Conservation (phyloP, 495 filamentous ascomycete genomes). For the Neurospora intermedia region DNA sequence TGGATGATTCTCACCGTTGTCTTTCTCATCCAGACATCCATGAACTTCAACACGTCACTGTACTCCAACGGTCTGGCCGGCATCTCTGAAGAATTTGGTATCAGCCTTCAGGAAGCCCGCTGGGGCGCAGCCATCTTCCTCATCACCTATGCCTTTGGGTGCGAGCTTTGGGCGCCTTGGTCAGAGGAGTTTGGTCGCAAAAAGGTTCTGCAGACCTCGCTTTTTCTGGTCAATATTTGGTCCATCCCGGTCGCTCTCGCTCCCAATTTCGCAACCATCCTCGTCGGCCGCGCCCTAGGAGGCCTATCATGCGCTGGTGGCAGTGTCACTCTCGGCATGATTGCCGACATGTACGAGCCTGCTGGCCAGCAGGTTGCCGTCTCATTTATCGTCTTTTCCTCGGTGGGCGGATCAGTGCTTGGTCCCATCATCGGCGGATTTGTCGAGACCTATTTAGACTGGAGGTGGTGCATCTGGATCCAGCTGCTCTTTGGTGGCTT, state of each 20-base stretch:
- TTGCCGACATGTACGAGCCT: slow-evolving; percentile 68
- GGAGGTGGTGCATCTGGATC: slow-evolving; percentile 75
- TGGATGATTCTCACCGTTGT: slow-evolving; percentile 66
- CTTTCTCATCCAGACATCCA: slow-evolving; percentile 67
- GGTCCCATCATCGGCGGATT: slow-evolving; percentile 76
- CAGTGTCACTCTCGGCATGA: slow-evolving; percentile 73
- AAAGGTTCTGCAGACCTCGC: slow-evolving; percentile 57
- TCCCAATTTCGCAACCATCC: slow-evolving; percentile 54
- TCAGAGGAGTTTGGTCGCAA: slow-evolving; percentile 69
- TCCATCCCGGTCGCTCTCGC: slow-evolving; percentile 62
- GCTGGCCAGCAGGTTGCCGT: slow-evolving; percentile 65
- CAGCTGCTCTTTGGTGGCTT: slow-evolving; percentile 63
- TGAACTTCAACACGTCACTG: slow-evolving; percentile 76
- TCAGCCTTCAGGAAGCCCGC: slow-evolving; percentile 54
- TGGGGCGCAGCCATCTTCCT: slow-evolving; percentile 62
- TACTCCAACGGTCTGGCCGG: slow-evolving; percentile 56
- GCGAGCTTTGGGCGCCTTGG: slow-evolving; percentile 78
- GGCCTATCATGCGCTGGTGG: slow-evolving; percentile 67
- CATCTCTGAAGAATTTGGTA: slow-evolving; percentile 50
- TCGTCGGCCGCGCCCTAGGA: slow-evolving; percentile 56
- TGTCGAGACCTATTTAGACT: slow-evolving; percentile 51
- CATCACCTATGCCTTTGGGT: slow-evolving; percentile 65
- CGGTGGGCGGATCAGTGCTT: slow-evolving; percentile 62
- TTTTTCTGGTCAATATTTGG: slow-evolving; percentile 66
- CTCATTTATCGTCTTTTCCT: slow-evolving; percentile 65